A percentile compares a stretch with the other conserved stretches of the same genome.
Evolutionary conservation across 345 rosid species (phyloP).

Genomic region (Rhodamnia rubescens): DNA sequence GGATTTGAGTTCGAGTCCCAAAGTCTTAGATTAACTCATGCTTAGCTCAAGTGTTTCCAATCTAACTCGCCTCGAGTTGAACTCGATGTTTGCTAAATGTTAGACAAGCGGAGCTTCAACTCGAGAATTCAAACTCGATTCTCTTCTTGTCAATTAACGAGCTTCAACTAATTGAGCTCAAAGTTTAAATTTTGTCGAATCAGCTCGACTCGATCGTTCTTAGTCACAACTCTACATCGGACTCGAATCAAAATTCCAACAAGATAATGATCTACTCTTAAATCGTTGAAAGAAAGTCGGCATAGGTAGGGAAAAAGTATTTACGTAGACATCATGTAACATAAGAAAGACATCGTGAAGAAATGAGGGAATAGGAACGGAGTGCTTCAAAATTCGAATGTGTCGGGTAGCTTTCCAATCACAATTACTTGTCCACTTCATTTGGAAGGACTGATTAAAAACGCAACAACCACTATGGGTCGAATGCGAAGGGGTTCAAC

Average conservation of each 20-base stretch:
- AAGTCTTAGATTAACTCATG: neutral
- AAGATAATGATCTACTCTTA: neutral
- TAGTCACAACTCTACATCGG: neutral
- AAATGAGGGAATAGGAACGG: neutral
- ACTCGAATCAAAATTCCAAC: neutral
- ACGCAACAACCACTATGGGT: neutral
- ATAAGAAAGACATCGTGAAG: fast-evolving
- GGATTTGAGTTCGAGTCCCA: neutral
- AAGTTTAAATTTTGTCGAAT: fast-evolving
- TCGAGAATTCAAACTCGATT: neutral
- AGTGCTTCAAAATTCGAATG: neutral
- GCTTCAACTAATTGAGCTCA: fast-evolving
- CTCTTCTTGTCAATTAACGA: neutral
- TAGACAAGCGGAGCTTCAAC: fast-evolving
- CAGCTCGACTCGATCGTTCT: fast-evolving
- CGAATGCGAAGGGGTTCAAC: neutral
- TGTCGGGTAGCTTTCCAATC: neutral
- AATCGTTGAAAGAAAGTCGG: neutral
- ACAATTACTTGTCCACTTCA: neutral
- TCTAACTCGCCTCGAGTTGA: no score
- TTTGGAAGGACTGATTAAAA: neutral
- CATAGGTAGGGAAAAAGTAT: neutral
- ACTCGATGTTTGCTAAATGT: neutral
- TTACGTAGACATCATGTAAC: neutral
- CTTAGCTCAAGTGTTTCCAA: no score